phyloP scores from a whole-genome alignment of 2,329 filamentous ascomycete species.

The Chrysosphaeria jannelii region DNA sequence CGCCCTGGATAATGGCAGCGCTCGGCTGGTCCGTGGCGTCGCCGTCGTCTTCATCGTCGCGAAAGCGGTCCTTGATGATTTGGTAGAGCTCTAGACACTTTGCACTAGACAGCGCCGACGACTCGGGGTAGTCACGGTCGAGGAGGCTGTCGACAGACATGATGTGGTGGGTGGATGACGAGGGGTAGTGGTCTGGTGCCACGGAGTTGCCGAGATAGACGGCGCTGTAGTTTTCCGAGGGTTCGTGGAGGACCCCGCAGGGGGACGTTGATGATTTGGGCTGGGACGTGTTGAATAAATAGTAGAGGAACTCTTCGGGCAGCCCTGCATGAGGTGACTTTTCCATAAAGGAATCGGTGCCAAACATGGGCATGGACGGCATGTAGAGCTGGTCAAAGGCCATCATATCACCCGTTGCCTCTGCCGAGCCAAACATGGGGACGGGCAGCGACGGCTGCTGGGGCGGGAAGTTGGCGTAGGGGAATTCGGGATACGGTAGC shows the following conservation, averaged over 20 bases:
- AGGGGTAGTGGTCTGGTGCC: constrained; percentile 22
- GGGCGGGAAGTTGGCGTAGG: too few relatives aligned
- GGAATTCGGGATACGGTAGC: background rate
- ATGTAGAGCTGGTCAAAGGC: constrained; percentile 30
- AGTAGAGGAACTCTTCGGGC: constrained; percentile 65
- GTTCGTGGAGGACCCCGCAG: constrained; percentile 20
- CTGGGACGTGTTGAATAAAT: constrained; percentile 38
- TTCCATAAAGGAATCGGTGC: constrained; percentile 44
- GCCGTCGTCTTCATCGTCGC: constrained; percentile 51
- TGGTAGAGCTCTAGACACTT: constrained; percentile 64
- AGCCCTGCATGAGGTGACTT: constrained; percentile 63
- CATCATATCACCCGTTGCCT: constrained; percentile 30
- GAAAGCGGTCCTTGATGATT: constrained; percentile 52
- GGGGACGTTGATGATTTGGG: constrained; percentile 21
- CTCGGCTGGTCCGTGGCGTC: constrained; percentile 44
- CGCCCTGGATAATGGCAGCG: constrained; percentile 48
- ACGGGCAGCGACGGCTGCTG: too few relatives aligned
- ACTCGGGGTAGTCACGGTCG: constrained; percentile 51
- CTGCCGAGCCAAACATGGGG: constrained; percentile 12
- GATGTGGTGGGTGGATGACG: constrained; percentile 35
- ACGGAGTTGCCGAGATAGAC: constrained; percentile 19
- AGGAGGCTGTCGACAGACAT: constrained; percentile 75
- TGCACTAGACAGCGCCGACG: constrained; percentile 54
- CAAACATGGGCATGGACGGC: constrained; percentile 59
- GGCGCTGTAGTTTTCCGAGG: constrained; percentile 15